Evolutionary conservation across 1,284 basidiomycete genomes (phyloP).

Genomic region (Polyporus tsugae): DNA sequence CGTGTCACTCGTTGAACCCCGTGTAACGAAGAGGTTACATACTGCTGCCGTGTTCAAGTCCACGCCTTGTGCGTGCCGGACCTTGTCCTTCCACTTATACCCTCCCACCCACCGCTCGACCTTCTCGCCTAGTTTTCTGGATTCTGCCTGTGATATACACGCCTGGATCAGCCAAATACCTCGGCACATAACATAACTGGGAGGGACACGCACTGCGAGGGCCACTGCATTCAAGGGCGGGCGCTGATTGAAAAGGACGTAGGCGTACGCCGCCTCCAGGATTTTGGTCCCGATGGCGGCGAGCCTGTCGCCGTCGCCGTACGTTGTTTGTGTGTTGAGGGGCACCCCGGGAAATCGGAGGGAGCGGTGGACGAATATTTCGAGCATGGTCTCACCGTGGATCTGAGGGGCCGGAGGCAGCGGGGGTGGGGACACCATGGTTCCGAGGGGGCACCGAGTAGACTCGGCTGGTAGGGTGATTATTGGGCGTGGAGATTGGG

Average conservation of each 20-base stretch:
- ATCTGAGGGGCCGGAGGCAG: slow-evolving; percentile 52
- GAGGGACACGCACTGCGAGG: slow-evolving; percentile 52
- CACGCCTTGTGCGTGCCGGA: slow-evolving; percentile 59
- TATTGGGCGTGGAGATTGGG: slow-evolving; percentile 29
- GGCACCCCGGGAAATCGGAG: slow-evolving; percentile 55
- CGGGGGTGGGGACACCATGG: slow-evolving; percentile 35
- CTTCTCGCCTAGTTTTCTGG: slow-evolving; percentile 47
- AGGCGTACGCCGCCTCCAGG: slow-evolving; percentile 58
- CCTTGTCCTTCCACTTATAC: slow-evolving; percentile 64
- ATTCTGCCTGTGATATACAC: slow-evolving; percentile 37
- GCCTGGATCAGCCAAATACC: not conserved
- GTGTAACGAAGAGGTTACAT: slow-evolving; percentile 30
- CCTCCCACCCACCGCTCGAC: slow-evolving; percentile 64
- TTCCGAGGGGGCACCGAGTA: slow-evolving; percentile 17
- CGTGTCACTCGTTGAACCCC: not conserved
- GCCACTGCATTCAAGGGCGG: slow-evolving; percentile 59
- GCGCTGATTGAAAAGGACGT: slow-evolving; percentile 58
- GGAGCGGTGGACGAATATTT: slow-evolving; percentile 74
- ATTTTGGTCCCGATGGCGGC: slow-evolving; percentile 60
- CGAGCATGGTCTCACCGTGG: slow-evolving; percentile 61
- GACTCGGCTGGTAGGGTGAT: slow-evolving; percentile 24
- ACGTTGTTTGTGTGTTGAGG: slow-evolving; percentile 47
- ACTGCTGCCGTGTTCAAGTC: slow-evolving; percentile 59
- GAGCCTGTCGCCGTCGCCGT: slow-evolving; percentile 67
- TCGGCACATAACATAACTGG: not conserved